phyloP scores from a whole-genome alignment of 2,329 filamentous ascomycete genomes.

The Chaetomium globosum region DNA sequence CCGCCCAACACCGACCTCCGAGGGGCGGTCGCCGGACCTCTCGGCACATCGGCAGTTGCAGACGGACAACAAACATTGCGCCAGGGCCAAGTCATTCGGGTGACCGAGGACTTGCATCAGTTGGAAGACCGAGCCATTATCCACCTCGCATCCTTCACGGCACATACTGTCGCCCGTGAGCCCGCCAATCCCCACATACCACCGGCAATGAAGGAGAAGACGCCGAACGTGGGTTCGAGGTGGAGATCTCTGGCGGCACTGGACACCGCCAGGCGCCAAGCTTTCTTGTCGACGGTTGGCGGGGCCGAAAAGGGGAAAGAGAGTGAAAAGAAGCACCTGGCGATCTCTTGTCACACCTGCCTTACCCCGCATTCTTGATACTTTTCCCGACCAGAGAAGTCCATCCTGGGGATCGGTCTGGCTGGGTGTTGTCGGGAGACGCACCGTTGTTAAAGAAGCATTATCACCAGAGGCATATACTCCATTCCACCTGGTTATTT shows the following conservation, averaged over 20 bases:
- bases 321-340: background rate
- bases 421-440: slow-evolving; percentile 11
- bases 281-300: slow-evolving; percentile 14
- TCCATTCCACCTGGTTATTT: slow-evolving; percentile 15
- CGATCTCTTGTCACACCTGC: slow-evolving; percentile 13
- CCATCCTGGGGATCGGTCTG: slow-evolving; percentile 12
- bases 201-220: slow-evolving; percentile 25
- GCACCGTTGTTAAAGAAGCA: slow-evolving; percentile 4
- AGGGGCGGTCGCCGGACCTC: slow-evolving; percentile 12
- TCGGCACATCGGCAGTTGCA: background rate
- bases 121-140: slow-evolving; percentile 7
- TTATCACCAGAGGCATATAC: slow-evolving; percentile 8
- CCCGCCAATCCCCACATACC: slow-evolving; percentile 10
- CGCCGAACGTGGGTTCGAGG: slow-evolving; percentile 24
- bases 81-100: background rate
- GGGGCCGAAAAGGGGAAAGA: slow-evolving; percentile 21
- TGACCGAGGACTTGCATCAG: slow-evolving; percentile 1
- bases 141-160: slow-evolving; percentile 8
- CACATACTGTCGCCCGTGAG: background rate
- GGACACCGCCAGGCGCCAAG: slow-evolving; percentile 27
- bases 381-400: slow-evolving; percentile 20
- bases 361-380: slow-evolving; percentile 29
- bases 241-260: slow-evolving; percentile 19
- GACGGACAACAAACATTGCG: background rate
- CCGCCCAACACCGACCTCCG: slow-evolving; percentile 12